Conservation (phyloP, 306 rosid species). For the Vigna unguiculata region DNA sequence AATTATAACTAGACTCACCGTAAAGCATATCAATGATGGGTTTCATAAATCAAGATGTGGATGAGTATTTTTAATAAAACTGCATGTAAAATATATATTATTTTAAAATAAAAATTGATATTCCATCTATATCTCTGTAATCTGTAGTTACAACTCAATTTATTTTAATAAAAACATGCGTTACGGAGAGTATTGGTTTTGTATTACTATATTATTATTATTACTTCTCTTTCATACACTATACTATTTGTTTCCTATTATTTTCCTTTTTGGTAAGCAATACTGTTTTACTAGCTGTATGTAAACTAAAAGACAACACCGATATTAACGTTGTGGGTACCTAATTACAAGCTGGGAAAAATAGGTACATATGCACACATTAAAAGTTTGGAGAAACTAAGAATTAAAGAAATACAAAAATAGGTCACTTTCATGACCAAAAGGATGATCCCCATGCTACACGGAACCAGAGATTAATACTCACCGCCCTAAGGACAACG, state of each 20-base stretch:
- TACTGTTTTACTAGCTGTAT: background rate
- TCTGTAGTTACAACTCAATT: too few relatives aligned
- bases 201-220: too few relatives aligned
- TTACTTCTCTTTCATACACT: too few relatives aligned
- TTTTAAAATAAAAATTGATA: too few relatives aligned
- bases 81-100: too few relatives aligned
- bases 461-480: slow-evolving; percentile 34
- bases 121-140: too few relatives aligned
- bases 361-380: background rate
- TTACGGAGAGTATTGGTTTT: too few relatives aligned
- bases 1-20: background rate
- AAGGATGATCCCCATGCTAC: slow-evolving; percentile 33
- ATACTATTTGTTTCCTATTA: background rate
- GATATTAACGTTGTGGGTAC: background rate
- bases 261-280: background rate
- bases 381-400: slow-evolving; percentile 27
- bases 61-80: too few relatives aligned
- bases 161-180: too few relatives aligned
- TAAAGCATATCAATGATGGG: background rate
- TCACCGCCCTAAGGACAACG: slow-evolving; percentile 43
- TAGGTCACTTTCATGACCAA: slow-evolving; percentile 42
- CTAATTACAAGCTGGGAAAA: background rate
- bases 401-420: background rate
- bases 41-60: too few relatives aligned
- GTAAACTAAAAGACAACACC: background rate